A percentile compares a stretch with the other conserved stretches of the same genome.
Conservation (phyloP, 1,139 yeast species). For the Magnusiomyces fungicola region DNA sequence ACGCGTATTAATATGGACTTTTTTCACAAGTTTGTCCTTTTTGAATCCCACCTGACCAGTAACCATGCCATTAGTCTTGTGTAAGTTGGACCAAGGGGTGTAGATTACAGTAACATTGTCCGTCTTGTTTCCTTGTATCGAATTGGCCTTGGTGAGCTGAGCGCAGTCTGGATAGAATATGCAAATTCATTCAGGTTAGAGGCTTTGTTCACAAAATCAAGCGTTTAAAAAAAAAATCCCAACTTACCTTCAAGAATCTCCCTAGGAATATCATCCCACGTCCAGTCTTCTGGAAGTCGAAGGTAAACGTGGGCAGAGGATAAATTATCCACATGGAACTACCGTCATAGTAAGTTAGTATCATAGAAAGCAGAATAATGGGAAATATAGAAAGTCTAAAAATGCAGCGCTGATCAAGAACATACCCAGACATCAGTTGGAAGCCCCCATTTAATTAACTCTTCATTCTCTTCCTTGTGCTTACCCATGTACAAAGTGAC, state of each 20-base stretch:
- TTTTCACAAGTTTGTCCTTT: constrained; percentile 47
- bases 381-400: not conserved
- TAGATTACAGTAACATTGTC: constrained; percentile 63
- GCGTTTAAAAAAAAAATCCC: not conserved
- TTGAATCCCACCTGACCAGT: constrained; percentile 77
- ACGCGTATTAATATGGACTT: constrained; percentile 48
- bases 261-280: constrained; percentile 45
- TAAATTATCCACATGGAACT: constrained; percentile 71
- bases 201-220: not conserved
- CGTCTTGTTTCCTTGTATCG: constrained; percentile 70
- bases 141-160: constrained; percentile 73
- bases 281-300: constrained; percentile 42
- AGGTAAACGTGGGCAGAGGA: constrained; percentile 81
- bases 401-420: too few species aligned
- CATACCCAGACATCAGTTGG: constrained; percentile 64
- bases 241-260: constrained; percentile 35
- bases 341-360: constrained; percentile 1
- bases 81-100: constrained; percentile 70
- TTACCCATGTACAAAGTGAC: constrained; percentile 59
- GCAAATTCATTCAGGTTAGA: not conserved
- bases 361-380: not conserved
- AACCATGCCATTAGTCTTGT: constrained; percentile 68
- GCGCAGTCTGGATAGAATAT: constrained; percentile 44
- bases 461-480: constrained; percentile 71
- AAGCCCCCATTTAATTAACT: constrained; percentile 60